Conservation (phyloP, 768 basidiomycete species). For the Tephrocybe sp. region DNA sequence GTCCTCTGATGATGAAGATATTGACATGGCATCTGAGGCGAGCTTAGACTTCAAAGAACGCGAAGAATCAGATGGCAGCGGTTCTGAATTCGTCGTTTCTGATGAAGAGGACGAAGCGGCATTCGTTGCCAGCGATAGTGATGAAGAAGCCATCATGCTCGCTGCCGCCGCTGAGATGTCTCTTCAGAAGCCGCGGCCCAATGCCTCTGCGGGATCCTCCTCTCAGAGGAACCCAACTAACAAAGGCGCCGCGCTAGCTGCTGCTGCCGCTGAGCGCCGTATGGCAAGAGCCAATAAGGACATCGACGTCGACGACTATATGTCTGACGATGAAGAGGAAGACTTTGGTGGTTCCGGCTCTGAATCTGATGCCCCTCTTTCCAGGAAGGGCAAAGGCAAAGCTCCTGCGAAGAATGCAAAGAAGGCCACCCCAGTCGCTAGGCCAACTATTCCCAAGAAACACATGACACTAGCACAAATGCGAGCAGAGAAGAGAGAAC, state of each 20-base stretch:
- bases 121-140: slow-evolving; percentile 25
- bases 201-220: slow-evolving; percentile 36
- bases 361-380: slow-evolving; percentile 26
- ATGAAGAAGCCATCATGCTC: slow-evolving; percentile 55
- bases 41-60: slow-evolving; percentile 39
- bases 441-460: slow-evolving; percentile 15
- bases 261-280: slow-evolving; percentile 58
- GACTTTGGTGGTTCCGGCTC: slow-evolving; percentile 24
- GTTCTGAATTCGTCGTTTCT: slow-evolving; percentile 59
- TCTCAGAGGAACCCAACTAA: slow-evolving; percentile 35
- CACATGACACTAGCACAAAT: slow-evolving; percentile 35
- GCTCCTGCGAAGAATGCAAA: slow-evolving; percentile 27
- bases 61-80: slow-evolving; percentile 56
- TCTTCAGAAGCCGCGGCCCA: slow-evolving; percentile 32
- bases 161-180: slow-evolving; percentile 58
- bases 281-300: slow-evolving; percentile 31
- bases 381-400: slow-evolving; percentile 34
- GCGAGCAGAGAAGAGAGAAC: slow-evolving; percentile 27
- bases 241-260: slow-evolving; percentile 41
- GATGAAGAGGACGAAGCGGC: slow-evolving; percentile 39
- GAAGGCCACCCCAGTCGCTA: slow-evolving; percentile 15
- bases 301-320: slow-evolving; percentile 32
- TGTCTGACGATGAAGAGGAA: slow-evolving; percentile 23
- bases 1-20: slow-evolving; percentile 32
- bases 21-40: slow-evolving; percentile 30